Conservation (phyloP, 768 basidiomycete species). For the Sutorius australiensis region DNA sequence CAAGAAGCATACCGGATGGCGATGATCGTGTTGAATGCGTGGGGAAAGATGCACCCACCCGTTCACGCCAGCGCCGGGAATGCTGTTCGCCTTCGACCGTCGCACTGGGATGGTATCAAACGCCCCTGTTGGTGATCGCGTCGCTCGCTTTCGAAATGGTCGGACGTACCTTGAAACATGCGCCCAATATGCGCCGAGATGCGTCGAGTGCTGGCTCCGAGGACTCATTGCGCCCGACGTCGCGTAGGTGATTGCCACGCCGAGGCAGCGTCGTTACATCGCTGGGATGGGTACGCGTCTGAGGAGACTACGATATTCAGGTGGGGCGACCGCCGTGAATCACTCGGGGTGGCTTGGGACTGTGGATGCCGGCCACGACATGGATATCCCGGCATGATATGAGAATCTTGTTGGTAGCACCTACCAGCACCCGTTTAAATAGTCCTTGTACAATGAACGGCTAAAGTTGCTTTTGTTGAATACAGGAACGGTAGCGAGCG, state of each 20-base stretch:
- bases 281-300: constrained; percentile 24
- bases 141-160: too few species aligned
- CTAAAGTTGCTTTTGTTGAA: background rate
- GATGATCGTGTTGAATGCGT: too few species aligned
- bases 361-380: background rate
- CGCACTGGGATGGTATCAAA: too few species aligned
- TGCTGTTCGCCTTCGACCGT: too few species aligned
- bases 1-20: too few species aligned
- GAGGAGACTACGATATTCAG: background rate
- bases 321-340: background rate
- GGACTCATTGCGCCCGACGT: constrained; percentile 53
- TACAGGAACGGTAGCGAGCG: constrained; percentile 37
- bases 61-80: too few species aligned
- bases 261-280: constrained; percentile 51
- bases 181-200: too few species aligned
- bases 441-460: background rate
- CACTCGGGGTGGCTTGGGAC: too few species aligned
- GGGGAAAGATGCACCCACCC: too few species aligned
- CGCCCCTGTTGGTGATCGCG: too few species aligned
- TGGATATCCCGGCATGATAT: background rate
- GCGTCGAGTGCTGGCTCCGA: constrained; percentile 39
- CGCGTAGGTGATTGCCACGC: constrained; percentile 42
- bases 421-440: background rate
- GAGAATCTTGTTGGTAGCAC: background rate
- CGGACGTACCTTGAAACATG: too few species aligned